Evolutionary conservation across 2,329 filamentous ascomycete species (phyloP), one percentile per base, ranked within the genome.

Genomic region (Aureobasidium subglaciale): DNA sequence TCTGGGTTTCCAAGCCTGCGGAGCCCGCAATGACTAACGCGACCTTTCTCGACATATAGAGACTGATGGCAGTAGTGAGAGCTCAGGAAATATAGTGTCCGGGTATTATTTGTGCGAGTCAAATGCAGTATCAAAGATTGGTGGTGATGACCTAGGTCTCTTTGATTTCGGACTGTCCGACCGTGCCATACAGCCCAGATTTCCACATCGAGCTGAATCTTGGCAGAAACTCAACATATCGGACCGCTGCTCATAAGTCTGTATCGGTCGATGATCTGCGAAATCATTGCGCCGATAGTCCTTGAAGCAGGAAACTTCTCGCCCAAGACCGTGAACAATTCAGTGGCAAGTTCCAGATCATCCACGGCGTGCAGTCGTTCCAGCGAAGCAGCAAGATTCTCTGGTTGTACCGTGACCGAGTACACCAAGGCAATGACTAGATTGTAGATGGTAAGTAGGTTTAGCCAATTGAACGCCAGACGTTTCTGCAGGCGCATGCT

Each of bases 391-490:
- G 53, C 38, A 6, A 63, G 45, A 2, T 52, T 42, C 16, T 73
- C 67, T 0, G 70, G 70, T 41, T 71, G 70, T 0, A 67, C 71
- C 0, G 71, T 75, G 2, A 69, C 70, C 1, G 73, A 69, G 56
- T 76, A 76, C 29, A 76, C 70, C 4, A 76, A 65, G 1, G 73
- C 72, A 3, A 77, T 61, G 0, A 71, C 69, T 1, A 70, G 65
- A 1, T 71, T 76, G 58, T 75, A 77, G 2, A 76, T 56, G 1
- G 66, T 61, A 2, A 75, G 66, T 5, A 75, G 61, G 32, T 73
- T 73, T 4, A 74, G 59, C 71, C 70, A 75, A 58, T 74, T 74
- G 59, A 71, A 73, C 0, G 71, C 68, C 30, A 76, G 68, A 8
- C 72, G 65, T 8, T 65, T 65, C 56, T 77, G 70, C 37, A 67